phyloP scores from a whole-genome alignment of 179 eudicot genomes.

The Corrigiola litoralis region DNA sequence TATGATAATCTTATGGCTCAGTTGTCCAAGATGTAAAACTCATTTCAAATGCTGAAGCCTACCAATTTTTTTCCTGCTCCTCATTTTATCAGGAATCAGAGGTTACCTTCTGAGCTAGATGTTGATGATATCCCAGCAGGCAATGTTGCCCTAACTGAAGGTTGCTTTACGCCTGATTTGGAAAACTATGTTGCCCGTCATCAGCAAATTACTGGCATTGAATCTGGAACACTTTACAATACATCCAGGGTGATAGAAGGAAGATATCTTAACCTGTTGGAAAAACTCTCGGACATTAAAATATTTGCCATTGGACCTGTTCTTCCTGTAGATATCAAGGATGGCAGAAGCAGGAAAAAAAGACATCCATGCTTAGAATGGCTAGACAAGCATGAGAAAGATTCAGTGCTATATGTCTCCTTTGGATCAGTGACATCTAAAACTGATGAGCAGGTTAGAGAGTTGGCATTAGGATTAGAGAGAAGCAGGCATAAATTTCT shows the following conservation, averaged over 20 bases:
- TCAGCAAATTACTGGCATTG: not conserved
- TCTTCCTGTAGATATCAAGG: not conserved
- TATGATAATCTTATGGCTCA: not conserved
- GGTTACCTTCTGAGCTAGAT: not conserved
- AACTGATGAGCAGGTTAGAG: not conserved
- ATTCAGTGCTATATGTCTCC: not conserved
- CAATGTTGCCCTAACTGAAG: not conserved
- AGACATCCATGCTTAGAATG: slow-evolving; percentile 13
- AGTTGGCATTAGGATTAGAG: slow-evolving; percentile 33
- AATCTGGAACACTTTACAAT: not conserved
- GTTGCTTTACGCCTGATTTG: not conserved
- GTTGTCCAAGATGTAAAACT: not conserved
- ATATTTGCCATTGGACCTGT: not conserved
- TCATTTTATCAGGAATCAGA: not conserved
- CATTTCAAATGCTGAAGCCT: not conserved
- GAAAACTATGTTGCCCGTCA: not conserved
- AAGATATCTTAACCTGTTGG: not conserved
- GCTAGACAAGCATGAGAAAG: slow-evolving; percentile 34
- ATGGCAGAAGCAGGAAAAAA: not conserved
- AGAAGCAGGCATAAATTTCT: not conserved
- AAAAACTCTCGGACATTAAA: not conserved
- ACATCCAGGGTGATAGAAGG: not conserved
- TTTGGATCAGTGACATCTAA: not conserved
- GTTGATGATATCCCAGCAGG: not conserved
- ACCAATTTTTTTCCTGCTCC: not conserved